A percentile compares a stretch with the other conserved stretches of the same genome.
phyloP scores from a whole-genome alignment of 2,329 filamentous ascomycete genomes.

The Venturia asperata region DNA sequence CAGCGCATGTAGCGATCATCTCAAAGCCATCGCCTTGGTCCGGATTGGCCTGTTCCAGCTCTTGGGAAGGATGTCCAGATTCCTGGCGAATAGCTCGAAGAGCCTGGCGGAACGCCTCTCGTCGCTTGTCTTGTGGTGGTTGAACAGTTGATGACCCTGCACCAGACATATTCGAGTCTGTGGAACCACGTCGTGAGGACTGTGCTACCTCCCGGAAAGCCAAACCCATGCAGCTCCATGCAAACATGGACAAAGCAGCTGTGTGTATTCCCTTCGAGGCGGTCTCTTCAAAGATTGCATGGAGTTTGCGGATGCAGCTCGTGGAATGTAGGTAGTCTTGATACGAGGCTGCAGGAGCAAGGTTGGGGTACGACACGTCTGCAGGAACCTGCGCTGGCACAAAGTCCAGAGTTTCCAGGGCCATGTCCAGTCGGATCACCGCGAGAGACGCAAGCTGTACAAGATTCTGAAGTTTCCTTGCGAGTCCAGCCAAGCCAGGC shows the following conservation, averaged over 20 bases:
- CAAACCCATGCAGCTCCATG: conserved; percentile 64
- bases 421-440: conserved; percentile 27
- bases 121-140: conserved; percentile 7
- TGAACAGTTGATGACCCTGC: not conserved
- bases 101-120: not conserved
- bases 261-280: conserved; percentile 51
- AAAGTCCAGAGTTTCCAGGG: conserved; percentile 29
- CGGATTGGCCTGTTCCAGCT: conserved; percentile 8
- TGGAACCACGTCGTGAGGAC: conserved; percentile 7
- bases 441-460: conserved; percentile 23
- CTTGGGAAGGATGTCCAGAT: conserved; percentile 8
- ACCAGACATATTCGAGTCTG: conserved; percentile 7
- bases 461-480: not conserved
- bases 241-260: conserved; percentile 67
- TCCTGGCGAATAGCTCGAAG: not conserved
- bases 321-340: conserved; percentile 61
- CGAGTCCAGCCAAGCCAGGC: conserved; percentile 5
- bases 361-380: conserved; percentile 18
- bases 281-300: conserved; percentile 59
- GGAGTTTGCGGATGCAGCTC: conserved; percentile 63
- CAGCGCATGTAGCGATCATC: not conserved
- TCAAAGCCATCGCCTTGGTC: conserved; percentile 1
- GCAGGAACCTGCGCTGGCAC: conserved; percentile 17
- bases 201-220: conserved; percentile 1
- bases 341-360: conserved; percentile 31